Evolutionary conservation across 2,329 filamentous ascomycete species (phyloP).

Genomic region (Monosporascus ibericus): DNA sequence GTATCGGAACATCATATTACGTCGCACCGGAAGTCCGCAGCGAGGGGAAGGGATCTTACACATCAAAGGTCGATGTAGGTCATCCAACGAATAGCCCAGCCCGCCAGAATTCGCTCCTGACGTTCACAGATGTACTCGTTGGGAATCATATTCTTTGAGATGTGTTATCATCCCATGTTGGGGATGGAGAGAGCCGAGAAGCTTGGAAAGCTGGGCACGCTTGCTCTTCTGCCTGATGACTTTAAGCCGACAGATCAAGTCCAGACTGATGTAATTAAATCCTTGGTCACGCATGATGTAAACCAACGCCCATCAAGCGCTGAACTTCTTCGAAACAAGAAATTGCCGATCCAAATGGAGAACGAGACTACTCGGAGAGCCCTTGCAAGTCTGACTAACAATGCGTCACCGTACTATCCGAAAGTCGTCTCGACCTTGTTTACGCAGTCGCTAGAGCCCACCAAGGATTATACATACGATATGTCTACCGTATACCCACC

Average conservation of each 20-base stretch:
- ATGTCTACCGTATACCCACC: constrained; percentile 52
- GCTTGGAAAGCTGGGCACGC: constrained; percentile 60
- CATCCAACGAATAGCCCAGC: not conserved
- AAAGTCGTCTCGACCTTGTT: constrained; percentile 88
- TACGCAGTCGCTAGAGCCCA: constrained; percentile 65
- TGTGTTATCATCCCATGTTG: constrained; percentile 66
- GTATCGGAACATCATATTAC: constrained; percentile 77
- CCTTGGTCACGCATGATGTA: constrained; percentile 75
- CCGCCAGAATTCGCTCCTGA: constrained; percentile 11
- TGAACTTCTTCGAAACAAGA: constrained; percentile 78
- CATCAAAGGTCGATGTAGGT: constrained; percentile 82
- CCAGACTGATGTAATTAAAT: constrained; percentile 72
- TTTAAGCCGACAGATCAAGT: constrained; percentile 66
- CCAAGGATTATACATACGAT: constrained; percentile 78
- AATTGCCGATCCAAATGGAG: constrained; percentile 85
- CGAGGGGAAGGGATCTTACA: constrained; percentile 69
- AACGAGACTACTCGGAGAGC: constrained; percentile 84
- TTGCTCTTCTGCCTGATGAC: constrained; percentile 63
- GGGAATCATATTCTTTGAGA: constrained; percentile 97
- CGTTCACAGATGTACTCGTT: constrained; percentile 79
- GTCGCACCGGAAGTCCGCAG: constrained; percentile 88
- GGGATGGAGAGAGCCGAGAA: constrained; percentile 60
- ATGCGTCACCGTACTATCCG: constrained; percentile 79
- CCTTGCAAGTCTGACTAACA: constrained; percentile 73
- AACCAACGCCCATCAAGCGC: constrained; percentile 75